phyloP scores from a whole-genome alignment of 306 rosid species.

The Medicago lupulina region DNA sequence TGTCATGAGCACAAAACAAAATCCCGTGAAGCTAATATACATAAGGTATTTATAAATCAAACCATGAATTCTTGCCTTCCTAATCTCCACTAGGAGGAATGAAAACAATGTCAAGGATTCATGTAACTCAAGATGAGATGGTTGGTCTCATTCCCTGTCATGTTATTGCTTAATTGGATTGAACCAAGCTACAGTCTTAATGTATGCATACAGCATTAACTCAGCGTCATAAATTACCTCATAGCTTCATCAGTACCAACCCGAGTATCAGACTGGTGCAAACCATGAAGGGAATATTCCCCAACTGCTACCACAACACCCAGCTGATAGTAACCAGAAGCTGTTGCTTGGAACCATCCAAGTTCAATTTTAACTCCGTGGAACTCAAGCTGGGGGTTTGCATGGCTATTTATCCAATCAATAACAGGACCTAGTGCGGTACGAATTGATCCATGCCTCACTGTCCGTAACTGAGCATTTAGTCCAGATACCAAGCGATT shows the following conservation, averaged over 20 bases:
- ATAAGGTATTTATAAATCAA: conserved; percentile 20
- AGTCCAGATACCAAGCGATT: conserved; percentile 90
- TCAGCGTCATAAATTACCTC: conserved; percentile 52
- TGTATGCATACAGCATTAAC: conserved; percentile 28
- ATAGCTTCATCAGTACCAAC: conserved; percentile 56
- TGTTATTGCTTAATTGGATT: conserved; percentile 28
- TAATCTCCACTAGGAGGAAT: conserved; percentile 28
- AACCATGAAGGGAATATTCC: conserved; percentile 68
- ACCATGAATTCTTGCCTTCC: conserved; percentile 5
- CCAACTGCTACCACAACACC: conserved; percentile 89
- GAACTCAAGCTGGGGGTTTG: conserved; percentile 95
- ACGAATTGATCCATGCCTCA: conserved; percentile 85
- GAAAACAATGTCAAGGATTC: conserved; percentile 35
- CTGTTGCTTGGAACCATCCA: conserved; percentile 99
- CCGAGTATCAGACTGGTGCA: conserved; percentile 61
- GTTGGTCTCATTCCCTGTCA: conserved; percentile 19
- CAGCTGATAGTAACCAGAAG: conserved; percentile 98
- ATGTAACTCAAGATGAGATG: conserved; percentile 29
- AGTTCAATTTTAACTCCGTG: conserved; percentile 92
- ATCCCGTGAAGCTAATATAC: conserved; percentile 24
- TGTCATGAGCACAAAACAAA: conserved; percentile 45
- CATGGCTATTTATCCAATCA: conserved; percentile 89
- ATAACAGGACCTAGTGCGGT: conserved; percentile 77
- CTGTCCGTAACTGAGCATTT: conserved; percentile 94
- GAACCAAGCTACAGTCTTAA: conserved; percentile 22